Conservation (phyloP, 2,329 filamentous ascomycete species). For the Lasiodiplodia sp. region DNA sequence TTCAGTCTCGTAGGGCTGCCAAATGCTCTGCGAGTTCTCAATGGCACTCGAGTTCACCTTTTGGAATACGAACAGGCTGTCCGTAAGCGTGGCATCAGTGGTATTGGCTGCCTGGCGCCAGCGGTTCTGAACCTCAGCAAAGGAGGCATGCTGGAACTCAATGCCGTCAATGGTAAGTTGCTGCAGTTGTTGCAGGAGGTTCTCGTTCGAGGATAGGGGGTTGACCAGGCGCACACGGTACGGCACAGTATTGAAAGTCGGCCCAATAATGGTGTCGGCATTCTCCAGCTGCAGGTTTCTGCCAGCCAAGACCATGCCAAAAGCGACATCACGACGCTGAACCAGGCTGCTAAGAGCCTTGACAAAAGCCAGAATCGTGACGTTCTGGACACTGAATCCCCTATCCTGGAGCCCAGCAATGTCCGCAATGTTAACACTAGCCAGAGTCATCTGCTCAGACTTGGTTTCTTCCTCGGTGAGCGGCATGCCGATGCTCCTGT, state of each 20-base stretch:
- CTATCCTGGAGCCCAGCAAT: conserved; percentile 9
- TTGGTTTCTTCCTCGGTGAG: conserved; percentile 7
- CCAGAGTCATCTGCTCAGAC: conserved; percentile 47
- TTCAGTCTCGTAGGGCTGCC: conserved; percentile 28
- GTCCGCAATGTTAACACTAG: conserved; percentile 55
- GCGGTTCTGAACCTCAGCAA: conserved; percentile 26
- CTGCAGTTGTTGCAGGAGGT: conserved; percentile 66
- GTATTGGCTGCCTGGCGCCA: conserved; percentile 23
- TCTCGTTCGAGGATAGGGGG: conserved; percentile 59
- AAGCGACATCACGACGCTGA: conserved; percentile 55
- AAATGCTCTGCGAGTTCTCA: conserved; percentile 22
- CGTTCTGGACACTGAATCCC: conserved; percentile 51
- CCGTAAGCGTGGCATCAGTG: conserved; percentile 23
- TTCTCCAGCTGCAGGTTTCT: conserved; percentile 56
- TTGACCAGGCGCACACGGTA: conserved; percentile 53
- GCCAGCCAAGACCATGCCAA: conserved; percentile 67
- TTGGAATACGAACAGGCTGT: conserved; percentile 30
- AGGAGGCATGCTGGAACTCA: conserved; percentile 31
- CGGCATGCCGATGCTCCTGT: conserved; percentile 51
- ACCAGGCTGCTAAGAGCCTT: conserved; percentile 26
- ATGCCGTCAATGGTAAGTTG: conserved; percentile 59
- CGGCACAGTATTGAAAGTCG: conserved; percentile 68
- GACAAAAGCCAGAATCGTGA: conserved; percentile 40
- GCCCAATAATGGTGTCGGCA: conserved; percentile 64
- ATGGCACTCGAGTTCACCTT: conserved; percentile 18